A percentile compares a stretch with the other conserved stretches of the same genome.
Conservation (phyloP, 805 yeast genomes). For the Myxozyma vanderwaltii region DNA sequence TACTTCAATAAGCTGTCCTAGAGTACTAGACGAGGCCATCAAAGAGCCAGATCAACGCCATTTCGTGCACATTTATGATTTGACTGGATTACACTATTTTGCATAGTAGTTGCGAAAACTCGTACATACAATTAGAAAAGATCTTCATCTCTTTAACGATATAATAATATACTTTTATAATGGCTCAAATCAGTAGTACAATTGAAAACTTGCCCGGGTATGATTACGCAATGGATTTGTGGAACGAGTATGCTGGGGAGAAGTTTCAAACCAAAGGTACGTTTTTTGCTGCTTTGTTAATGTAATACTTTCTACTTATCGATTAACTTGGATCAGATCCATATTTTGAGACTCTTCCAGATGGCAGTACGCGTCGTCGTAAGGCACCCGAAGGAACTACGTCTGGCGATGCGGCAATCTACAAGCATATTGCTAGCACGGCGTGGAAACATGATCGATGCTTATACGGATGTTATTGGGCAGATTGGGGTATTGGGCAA, state of each 20-base stretch:
- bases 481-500: constrained; percentile 35
- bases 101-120: no score
- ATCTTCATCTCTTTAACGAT: no score
- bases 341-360: constrained; percentile 52
- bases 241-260: constrained; percentile 70
- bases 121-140: no score
- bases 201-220: constrained; percentile 61
- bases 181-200: constrained; percentile 44
- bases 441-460: constrained; percentile 91
- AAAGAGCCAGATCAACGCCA: no score
- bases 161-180: not conserved
- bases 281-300: not conserved
- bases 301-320: not conserved
- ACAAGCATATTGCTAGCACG: constrained; percentile 70
- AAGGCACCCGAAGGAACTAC: constrained; percentile 61
- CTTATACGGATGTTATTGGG: constrained; percentile 71
- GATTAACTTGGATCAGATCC: constrained; percentile 52
- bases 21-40: no score
- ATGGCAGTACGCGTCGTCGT: constrained; percentile 59
- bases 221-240: constrained; percentile 55
- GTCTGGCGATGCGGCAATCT: constrained; percentile 61
- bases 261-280: constrained; percentile 55
- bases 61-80: no score
- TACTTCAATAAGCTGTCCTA: no score
- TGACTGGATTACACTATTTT: no score